Conservation (phyloP, 176 grass and related monocot genomes). For the Phyllostachys edulis region DNA sequence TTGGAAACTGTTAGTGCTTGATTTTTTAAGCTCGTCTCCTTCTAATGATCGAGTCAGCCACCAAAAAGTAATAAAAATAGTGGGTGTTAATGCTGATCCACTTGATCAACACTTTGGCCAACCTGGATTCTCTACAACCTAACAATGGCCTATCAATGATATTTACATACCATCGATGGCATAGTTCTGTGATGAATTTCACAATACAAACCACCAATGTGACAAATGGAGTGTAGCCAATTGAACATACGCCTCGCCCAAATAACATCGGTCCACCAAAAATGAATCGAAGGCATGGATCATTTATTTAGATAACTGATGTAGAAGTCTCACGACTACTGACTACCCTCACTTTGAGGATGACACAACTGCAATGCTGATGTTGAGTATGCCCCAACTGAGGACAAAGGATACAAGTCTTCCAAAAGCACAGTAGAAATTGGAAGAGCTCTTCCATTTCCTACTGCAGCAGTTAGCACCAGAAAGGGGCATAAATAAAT, state of each 20-base stretch:
- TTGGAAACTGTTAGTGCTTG: neutral
- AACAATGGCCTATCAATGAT: neutral
- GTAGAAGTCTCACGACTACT: no score
- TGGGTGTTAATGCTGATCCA: neutral
- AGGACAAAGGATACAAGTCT: neutral
- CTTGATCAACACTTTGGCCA: neutral
- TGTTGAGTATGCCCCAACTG: neutral
- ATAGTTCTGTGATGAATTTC: neutral
- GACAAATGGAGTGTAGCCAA: neutral
- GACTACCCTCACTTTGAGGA: neutral
- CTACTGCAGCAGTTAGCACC: neutral
- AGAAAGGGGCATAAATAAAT: neutral
- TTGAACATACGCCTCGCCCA: neutral
- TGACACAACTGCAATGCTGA: neutral
- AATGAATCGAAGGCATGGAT: neutral
- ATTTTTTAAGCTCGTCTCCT: neutral
- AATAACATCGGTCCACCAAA: neutral
- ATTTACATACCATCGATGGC: neutral
- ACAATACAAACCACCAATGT: neutral
- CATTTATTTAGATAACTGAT: neutral
- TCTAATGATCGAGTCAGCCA: neutral
- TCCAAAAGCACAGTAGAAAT: neutral
- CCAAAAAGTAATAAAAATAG: neutral
- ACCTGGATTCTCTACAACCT: neutral
- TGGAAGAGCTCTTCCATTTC: neutral